Conservation (phyloP, 2,329 filamentous ascomycete genomes). For the Aspergillus piperis region DNA sequence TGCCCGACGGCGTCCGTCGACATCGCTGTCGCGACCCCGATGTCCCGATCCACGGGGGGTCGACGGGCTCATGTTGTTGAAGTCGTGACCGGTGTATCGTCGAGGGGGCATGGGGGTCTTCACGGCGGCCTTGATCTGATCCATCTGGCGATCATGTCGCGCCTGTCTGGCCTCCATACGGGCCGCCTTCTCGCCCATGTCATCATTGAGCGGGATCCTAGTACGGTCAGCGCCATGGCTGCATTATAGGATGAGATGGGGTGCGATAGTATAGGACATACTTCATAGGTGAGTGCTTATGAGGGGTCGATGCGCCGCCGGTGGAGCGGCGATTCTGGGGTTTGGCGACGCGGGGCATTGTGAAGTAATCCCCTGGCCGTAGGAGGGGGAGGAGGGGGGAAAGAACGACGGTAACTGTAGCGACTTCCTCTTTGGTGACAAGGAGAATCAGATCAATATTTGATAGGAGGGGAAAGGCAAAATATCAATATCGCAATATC, state of each 20-base stretch:
- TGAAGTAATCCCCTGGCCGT: constrained; percentile 19
- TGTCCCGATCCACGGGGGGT: constrained; percentile 49
- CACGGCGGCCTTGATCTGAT: constrained; percentile 79
- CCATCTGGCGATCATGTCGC: constrained; percentile 85
- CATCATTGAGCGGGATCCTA: constrained; percentile 95
- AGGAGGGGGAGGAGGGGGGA: not conserved
- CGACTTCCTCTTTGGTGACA: no score
- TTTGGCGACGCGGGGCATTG: constrained; percentile 60
- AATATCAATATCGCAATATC: not conserved
- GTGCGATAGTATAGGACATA: constrained; percentile 28
- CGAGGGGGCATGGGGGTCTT: constrained; percentile 46
- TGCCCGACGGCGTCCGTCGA: constrained; percentile 65
- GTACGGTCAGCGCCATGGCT: constrained; percentile 18
- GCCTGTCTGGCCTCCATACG: constrained; percentile 85
- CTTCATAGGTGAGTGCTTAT: constrained; percentile 55
- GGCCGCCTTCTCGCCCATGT: constrained; percentile 85
- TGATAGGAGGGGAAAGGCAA: no score
- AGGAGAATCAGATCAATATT: no score
- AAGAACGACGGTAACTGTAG: no score
- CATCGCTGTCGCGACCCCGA: constrained; percentile 48
- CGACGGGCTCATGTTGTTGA: constrained; percentile 45
- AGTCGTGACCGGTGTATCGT: constrained; percentile 39
- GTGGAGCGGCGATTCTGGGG: constrained; percentile 49
- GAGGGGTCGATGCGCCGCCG: constrained; percentile 51
- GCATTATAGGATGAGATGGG: not conserved